Evolutionary conservation across 345 rosid species (phyloP).

Genomic region (Camelina sativa): DNA sequence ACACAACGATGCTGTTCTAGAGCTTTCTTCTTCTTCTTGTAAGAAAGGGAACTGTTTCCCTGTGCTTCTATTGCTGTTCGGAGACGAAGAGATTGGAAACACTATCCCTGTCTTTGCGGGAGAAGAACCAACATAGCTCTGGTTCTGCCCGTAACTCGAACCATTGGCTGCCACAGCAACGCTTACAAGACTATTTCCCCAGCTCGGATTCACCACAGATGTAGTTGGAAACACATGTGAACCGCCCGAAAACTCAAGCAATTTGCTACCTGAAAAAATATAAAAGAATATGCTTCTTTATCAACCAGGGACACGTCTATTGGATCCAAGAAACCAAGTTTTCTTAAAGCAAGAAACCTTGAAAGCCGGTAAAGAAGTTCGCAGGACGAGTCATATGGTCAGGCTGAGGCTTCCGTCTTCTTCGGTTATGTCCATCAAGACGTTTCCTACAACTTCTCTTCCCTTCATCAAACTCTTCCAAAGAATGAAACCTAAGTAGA

Average conservation of each 20-base stretch:
- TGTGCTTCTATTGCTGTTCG: constrained; percentile 30
- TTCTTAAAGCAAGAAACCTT: constrained; percentile 41
- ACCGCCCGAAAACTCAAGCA: constrained; percentile 50
- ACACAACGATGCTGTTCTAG: constrained; percentile 45
- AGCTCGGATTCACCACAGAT: constrained; percentile 45
- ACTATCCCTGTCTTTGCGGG: constrained; percentile 42
- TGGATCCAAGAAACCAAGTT: neutral
- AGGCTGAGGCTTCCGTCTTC: constrained; percentile 46
- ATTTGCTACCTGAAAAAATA: constrained; percentile 52
- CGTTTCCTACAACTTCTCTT: constrained; percentile 54
- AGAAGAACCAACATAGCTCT: constrained; percentile 22
- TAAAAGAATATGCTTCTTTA: neutral
- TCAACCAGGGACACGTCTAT: neutral
- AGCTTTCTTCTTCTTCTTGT: constrained; percentile 47
- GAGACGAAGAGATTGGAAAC: constrained; percentile 52
- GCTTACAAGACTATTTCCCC: constrained; percentile 48
- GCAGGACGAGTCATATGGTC: constrained; percentile 31
- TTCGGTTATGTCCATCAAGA: constrained; percentile 50
- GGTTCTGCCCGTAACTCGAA: constrained; percentile 35
- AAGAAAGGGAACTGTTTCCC: constrained; percentile 57
- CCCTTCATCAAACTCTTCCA: constrained; percentile 55
- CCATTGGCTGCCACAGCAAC: constrained; percentile 33
- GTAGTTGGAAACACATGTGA: constrained; percentile 59
- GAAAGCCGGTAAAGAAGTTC: constrained; percentile 44
- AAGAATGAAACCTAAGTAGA: constrained; percentile 40